Evolutionary conservation across 2,329 filamentous ascomycete species (phyloP).

Genomic region (Ambrosiella beaveri): DNA sequence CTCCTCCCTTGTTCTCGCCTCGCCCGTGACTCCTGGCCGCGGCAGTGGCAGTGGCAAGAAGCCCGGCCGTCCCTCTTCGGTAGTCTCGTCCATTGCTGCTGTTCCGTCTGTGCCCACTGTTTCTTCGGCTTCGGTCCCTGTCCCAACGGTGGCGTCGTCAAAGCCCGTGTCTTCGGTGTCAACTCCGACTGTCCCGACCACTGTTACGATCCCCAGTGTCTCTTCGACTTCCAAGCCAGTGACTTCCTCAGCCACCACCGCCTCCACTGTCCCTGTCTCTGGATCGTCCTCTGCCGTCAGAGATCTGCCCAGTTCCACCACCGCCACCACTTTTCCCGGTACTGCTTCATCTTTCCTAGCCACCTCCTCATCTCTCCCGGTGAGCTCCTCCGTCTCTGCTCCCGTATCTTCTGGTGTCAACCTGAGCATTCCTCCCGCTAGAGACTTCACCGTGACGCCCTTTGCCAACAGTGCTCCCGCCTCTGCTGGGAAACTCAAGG

Average conservation of each 20-base stretch:
- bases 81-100: not conserved
- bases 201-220: not conserved
- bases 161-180: too few species aligned
- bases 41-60: not conserved
- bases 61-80: not conserved
- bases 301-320: not conserved
- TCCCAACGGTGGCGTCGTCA: too few species aligned
- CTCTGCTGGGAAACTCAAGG: too few species aligned
- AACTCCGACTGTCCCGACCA: too few species aligned
- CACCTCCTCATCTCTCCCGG: not conserved
- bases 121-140: too few species aligned
- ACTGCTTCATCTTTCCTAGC: not conserved
- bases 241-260: not conserved
- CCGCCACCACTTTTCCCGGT: not conserved
- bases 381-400: not conserved
- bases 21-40: not conserved
- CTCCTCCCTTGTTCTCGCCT: not conserved
- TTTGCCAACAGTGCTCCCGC: too few species aligned
- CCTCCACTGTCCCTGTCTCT: not conserved
- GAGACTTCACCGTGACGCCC: not conserved
- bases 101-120: not conserved
- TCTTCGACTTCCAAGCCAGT: not conserved
- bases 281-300: not conserved
- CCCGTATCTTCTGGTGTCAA: not conserved
- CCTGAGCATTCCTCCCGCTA: not conserved